Conservation (phyloP, 1,284 basidiomycete genomes). For the Stygiomarasmius scandens region DNA sequence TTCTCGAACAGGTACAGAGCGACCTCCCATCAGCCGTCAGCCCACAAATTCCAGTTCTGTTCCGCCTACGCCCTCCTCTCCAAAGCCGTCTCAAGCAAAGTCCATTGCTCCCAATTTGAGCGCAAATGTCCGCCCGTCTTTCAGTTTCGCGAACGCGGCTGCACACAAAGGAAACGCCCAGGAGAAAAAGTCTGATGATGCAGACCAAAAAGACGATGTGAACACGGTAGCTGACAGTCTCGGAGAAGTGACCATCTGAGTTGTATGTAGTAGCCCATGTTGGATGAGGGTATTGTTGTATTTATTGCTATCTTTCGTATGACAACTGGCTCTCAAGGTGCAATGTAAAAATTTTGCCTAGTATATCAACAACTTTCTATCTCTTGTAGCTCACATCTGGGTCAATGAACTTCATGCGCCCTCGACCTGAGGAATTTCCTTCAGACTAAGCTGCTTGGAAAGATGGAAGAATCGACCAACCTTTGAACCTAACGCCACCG, state of each 20-base stretch:
- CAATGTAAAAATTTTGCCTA: too few relatives aligned
- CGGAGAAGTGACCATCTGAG: conserved; percentile 38
- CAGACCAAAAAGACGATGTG: conserved; percentile 23
- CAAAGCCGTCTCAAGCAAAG: conserved; percentile 36
- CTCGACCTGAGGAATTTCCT: conserved; percentile 45
- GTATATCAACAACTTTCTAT: neutral
- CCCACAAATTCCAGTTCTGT: conserved; percentile 29
- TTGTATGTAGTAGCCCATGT: neutral
- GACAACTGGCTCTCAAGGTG: neutral
- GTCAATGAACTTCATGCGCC: conserved; percentile 69
- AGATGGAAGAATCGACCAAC: conserved; percentile 31
- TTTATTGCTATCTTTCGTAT: conserved; percentile 5
- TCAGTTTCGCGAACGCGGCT: conserved; percentile 73
- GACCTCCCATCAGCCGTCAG: conserved; percentile 36
- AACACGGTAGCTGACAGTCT: conserved; percentile 40
- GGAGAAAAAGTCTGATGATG: conserved; percentile 5
- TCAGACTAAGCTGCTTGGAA: conserved; percentile 4
- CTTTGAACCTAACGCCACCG: conserved; percentile 65
- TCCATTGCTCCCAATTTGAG: conserved; percentile 28
- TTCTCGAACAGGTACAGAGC: conserved; percentile 64
- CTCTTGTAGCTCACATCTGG: conserved; percentile 42
- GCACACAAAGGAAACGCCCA: conserved; percentile 38
- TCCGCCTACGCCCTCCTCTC: conserved; percentile 32
- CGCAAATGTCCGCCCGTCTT: conserved; percentile 57
- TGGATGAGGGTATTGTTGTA: conserved; percentile 1